phyloP scores from a whole-genome alignment of 208 protist genomes.

The Leishmania turanica region DNA sequence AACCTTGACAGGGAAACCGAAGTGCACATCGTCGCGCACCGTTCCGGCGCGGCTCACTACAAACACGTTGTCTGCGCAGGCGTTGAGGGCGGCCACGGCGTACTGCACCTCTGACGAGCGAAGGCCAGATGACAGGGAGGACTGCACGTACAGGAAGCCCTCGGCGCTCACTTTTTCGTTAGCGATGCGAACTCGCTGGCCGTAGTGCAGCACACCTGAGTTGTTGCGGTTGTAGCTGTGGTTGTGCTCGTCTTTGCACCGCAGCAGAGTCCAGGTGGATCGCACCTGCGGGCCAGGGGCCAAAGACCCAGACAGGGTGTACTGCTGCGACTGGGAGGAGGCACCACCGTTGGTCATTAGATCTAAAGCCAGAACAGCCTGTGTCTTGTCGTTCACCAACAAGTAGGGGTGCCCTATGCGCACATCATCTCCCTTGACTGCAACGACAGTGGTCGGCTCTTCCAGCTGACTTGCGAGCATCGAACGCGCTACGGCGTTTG shows the following conservation, averaged over 20 bases:
- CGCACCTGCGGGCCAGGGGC: constrained; percentile 51
- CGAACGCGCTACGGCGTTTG: constrained; percentile 3
- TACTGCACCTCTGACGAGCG: constrained; percentile 48
- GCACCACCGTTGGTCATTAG: constrained; percentile 4
- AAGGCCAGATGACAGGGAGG: constrained; percentile 49
- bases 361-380: constrained; percentile 64
- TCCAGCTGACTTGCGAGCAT: constrained; percentile 27
- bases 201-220: constrained; percentile 79
- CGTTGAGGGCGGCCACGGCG: constrained; percentile 48
- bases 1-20: constrained; percentile 61
- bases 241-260: constrained; percentile 76
- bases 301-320: constrained; percentile 28
- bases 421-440: constrained; percentile 35
- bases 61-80: constrained; percentile 72
- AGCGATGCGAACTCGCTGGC: constrained; percentile 75
- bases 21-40: constrained; percentile 50
- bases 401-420: constrained; percentile 60
- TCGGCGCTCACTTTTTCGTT: constrained; percentile 63
- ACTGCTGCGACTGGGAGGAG: not conserved
- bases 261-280: constrained; percentile 71
- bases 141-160: constrained; percentile 77
- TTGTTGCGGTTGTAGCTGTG: constrained; percentile 52
- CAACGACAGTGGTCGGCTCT: constrained; percentile 35
- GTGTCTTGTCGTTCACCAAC: constrained; percentile 51
- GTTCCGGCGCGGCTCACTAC: constrained; percentile 53